These are phyloP conservation scores for Epichloe brachyelytri DNA, from an alignment of 2,329 filamentous ascomycete species.

Conservation along the genomic window DNA sequence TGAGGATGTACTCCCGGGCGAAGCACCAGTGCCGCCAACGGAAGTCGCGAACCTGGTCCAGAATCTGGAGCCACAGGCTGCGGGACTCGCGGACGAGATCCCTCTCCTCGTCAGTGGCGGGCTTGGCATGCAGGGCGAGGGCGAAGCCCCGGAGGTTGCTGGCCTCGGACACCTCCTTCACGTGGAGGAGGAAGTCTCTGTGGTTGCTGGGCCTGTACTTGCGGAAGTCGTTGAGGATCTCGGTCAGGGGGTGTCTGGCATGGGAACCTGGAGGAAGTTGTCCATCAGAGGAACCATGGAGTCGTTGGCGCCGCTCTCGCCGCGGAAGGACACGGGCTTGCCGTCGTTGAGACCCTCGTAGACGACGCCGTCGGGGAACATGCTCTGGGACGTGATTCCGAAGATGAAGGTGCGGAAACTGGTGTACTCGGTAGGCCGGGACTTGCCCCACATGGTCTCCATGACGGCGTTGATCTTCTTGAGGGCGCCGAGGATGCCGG, in stretches of 20 bases:
- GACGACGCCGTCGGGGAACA: conserved; percentile 86
- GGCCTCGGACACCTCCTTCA: conserved; percentile 37
- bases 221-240: conserved; percentile 79
- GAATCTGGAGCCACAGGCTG: conserved; percentile 47
- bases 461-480: conserved; percentile 64
- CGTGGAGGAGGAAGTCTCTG: conserved; percentile 67
- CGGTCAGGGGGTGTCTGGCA: conserved; percentile 85
- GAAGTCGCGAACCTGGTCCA: conserved; percentile 70
- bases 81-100: conserved; percentile 41
- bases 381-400: conserved; percentile 81
- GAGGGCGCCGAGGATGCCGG: conserved; percentile 43
- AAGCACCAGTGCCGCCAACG: conserved; percentile 80
- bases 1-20: conserved; percentile 72
- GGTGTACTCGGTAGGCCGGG: conserved; percentile 71
- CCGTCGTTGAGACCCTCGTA: conserved; percentile 70
- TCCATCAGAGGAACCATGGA: conserved; percentile 87
- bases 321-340: conserved; percentile 68
- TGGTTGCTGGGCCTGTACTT: conserved; percentile 83
- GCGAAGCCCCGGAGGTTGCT: conserved; percentile 47
- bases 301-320: conserved; percentile 89
- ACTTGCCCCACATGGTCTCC: conserved; percentile 88
- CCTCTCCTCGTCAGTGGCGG: conserved; percentile 15
- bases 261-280: conserved; percentile 71
- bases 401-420: conserved; percentile 95
- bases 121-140: conserved; percentile 20